Evolutionary conservation across 129 eudicot species (phyloP).

Genomic region (Chrysanthemum makinoi): DNA sequence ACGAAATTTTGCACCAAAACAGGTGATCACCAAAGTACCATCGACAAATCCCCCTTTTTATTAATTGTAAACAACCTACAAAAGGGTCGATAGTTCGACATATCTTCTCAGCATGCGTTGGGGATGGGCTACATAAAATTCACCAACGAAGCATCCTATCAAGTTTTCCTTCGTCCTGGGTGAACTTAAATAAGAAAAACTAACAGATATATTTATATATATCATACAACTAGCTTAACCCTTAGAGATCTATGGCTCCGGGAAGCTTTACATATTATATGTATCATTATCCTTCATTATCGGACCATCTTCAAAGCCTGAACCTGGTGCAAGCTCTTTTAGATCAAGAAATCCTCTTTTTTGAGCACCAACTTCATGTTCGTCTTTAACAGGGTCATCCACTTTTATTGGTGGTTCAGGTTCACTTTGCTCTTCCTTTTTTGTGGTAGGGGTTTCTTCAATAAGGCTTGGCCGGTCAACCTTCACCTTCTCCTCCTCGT

Average conservation of each 20-base stretch:
- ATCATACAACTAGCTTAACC: constrained; percentile 30
- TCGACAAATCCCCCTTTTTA: constrained; percentile 20
- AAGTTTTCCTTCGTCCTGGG: background rate
- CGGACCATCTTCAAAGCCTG: constrained; percentile 83
- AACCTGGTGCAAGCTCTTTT: constrained; percentile 89
- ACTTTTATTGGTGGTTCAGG: constrained; percentile 30
- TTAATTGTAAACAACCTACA: constrained; percentile 27
- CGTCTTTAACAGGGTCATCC: constrained; percentile 37
- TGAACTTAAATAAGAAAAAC: too few relatives aligned
- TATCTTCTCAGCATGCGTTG: constrained; percentile 32
- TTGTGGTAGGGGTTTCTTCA: constrained; percentile 34
- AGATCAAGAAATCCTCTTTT: constrained; percentile 78
- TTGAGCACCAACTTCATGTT: constrained; percentile 33
- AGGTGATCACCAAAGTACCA: background rate
- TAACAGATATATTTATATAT: constrained; percentile 24
- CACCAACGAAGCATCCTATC: constrained; percentile 24
- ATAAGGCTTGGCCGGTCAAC: constrained; percentile 36
- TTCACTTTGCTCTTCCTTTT: constrained; percentile 32
- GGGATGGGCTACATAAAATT: constrained; percentile 31
- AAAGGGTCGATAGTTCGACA: constrained; percentile 31
- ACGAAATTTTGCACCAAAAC: background rate
- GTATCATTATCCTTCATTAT: constrained; percentile 52
- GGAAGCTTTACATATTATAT: constrained; percentile 43
- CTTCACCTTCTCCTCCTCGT: constrained; percentile 37
- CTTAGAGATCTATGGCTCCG: background rate